A percentile compares a stretch with the other conserved stretches of the same genome.
Conservation (phyloP, 371 early-diverging fungal genomes). For the Nosema muscidifuracis region DNA sequence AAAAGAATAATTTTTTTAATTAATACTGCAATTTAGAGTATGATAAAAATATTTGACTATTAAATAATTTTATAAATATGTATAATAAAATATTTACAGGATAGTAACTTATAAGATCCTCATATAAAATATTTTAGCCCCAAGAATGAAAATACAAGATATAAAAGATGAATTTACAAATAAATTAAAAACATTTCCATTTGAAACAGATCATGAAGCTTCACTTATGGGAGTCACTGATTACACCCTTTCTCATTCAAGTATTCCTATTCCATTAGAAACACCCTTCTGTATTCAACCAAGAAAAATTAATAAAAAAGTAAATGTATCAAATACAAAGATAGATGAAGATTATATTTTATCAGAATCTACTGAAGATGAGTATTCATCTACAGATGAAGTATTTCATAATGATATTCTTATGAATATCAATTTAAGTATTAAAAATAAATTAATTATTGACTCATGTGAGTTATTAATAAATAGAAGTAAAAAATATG, state of each 20-base stretch:
- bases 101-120: no score
- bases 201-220: constrained; percentile 37
- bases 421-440: constrained; percentile 33
- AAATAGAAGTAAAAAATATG: constrained; percentile 34
- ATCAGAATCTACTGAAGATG: constrained; percentile 7
- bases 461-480: constrained; percentile 25
- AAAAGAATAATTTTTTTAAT: no score
- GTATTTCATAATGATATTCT: constrained; percentile 26
- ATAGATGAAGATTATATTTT: background rate
- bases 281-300: constrained; percentile 35
- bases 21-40: no score
- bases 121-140: no score
- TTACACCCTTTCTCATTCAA: background rate
- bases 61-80: no score
- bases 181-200: constrained; percentile 39
- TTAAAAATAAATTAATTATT: constrained; percentile 28
- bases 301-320: constrained; percentile 2
- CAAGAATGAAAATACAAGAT: background rate
- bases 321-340: background rate
- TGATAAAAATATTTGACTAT: no score
- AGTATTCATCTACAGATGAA: constrained; percentile 18
- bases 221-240: background rate
- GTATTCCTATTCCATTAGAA: constrained; percentile 29
- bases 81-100: no score
- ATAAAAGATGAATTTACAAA: constrained; percentile 9